Base-by-base conservation (phyloP, 257 asterid species). In the Thymus quinquecostatus region DNA sequence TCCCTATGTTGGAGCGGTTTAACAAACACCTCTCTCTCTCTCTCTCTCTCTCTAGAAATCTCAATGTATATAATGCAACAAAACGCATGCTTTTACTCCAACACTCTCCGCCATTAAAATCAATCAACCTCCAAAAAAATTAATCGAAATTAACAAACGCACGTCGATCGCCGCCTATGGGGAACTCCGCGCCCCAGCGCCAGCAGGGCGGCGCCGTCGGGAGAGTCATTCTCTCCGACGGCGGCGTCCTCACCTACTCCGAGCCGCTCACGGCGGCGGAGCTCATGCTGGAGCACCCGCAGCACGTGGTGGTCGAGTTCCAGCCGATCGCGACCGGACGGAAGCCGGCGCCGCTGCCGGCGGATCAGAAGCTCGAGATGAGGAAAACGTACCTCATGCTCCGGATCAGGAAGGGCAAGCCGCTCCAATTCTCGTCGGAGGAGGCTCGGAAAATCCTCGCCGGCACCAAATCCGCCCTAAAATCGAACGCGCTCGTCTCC, bases 261-360 rank as follows among this genome's bases (percentile, higher is more conserved):
- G 32, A 63, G 9, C 84, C 96, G 2, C 72, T 88, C 29, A 92
- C 98, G 5, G 97, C 74, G 1, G 98, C 93, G 34, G 97, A 92
- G 69, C 87, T 92, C 64, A 90, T 92, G 97, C 81, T 90, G 45
- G 96, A 92, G 12, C 75, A 92, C 68, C 97, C 96, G 0, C 95
- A 77, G 28, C 84, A 92, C 36, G 82, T 84, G 60, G 97, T 92
- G 61, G 92, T 86, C 2, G 98, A 92, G 43, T 75, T 90, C 47
- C 80, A 78, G 58, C 66, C 77, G 9, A 72, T 73, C 5, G 11
- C 50, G 1, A 53, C 40, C 21, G 87, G 84, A 0, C 67, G 72
- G 43, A 84, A 68, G 64, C 82, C 86, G 0, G 50, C 79, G 1
- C 95, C 97, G 1, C 71, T 92, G 64, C 97, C 97, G 6, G 96